These are phyloP conservation scores for Elsinoe ampelina DNA, from an alignment of 2,329 filamentous ascomycete genomes.

Conservation along the genomic window DNA sequence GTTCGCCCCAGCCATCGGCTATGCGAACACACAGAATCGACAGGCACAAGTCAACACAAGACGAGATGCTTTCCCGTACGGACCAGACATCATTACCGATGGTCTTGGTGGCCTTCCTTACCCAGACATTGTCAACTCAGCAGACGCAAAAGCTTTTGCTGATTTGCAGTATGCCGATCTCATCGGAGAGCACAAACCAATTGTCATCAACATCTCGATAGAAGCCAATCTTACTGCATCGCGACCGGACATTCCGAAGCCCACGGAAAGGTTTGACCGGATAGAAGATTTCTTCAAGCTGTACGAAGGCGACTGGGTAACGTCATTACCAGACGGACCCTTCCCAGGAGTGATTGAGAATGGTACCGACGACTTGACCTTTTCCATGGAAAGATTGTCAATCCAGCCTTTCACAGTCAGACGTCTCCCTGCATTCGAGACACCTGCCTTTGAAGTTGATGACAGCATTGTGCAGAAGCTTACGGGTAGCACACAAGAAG, in stretches of 20 bases:
- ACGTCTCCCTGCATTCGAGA: constrained; percentile 26
- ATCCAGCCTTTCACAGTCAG: constrained; percentile 33
- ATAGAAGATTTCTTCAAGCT: constrained; percentile 32
- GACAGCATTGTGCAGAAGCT: constrained; percentile 24
- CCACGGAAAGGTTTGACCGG: constrained; percentile 15
- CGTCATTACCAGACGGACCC: constrained; percentile 29
- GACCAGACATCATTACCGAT: constrained; percentile 4
- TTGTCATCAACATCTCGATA: neutral
- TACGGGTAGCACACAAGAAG: constrained; percentile 25
- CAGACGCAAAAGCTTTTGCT: neutral
- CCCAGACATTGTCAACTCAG: neutral
- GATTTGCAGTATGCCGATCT: constrained; percentile 1
- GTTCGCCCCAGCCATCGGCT: neutral
- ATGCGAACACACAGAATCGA: neutral
- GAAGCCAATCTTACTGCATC: constrained; percentile 1
- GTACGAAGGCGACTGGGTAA: constrained; percentile 35
- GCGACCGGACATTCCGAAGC: neutral
- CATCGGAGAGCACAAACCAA: neutral
- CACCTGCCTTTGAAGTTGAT: constrained; percentile 32
- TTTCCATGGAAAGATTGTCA: constrained; percentile 42
- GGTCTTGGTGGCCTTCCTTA: neutral
- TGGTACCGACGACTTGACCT: constrained; percentile 39
- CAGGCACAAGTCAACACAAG: neutral
- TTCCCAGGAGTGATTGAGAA: constrained; percentile 34
- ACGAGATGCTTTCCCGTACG: neutral